These are phyloP conservation scores for Detonula confervacea DNA, from an alignment of 352 stramenopile species.

Conservation along the genomic window DNA sequence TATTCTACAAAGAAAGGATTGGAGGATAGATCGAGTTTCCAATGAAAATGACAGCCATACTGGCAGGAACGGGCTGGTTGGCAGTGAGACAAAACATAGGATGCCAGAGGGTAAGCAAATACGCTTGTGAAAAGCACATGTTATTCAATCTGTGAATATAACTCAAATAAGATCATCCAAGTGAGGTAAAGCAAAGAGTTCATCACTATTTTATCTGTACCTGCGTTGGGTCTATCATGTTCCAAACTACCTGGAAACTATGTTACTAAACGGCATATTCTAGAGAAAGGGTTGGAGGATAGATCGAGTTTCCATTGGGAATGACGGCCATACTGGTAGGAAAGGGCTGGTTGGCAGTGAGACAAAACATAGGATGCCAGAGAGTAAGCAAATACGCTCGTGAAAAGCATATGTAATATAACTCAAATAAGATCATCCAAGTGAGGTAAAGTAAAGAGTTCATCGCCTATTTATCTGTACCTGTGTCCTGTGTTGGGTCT, in stretches of 20 bases:
- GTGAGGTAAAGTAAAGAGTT: not conserved
- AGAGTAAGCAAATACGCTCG: constrained; percentile 10
- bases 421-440: constrained; percentile 33
- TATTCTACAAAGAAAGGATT: constrained; percentile 34
- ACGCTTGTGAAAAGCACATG: constrained; percentile 28
- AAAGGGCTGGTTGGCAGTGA: too few relatives aligned
- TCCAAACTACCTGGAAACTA: too few relatives aligned
- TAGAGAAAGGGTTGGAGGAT: constrained; percentile 30
- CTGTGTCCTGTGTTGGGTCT: constrained; percentile 56
- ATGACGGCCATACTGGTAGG: not conserved
- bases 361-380: not conserved
- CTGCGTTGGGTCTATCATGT: constrained; percentile 53
- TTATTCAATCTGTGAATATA: constrained; percentile 48
- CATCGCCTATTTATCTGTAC: not conserved
- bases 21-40: constrained; percentile 5
- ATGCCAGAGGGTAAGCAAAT: not conserved
- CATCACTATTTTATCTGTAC: not conserved
- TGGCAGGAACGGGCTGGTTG: constrained; percentile 1
- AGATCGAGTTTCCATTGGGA: not conserved
- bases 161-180: constrained; percentile 33
- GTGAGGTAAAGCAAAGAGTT: not conserved
- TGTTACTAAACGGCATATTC: constrained; percentile 41
- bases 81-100: too few relatives aligned
- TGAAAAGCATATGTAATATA: constrained; percentile 35
- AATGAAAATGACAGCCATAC: not conserved